A percentile compares a stretch with the other conserved stretches of the same genome.
Conservation (phyloP, 352 stramenopile genomes). For the Pythium aquatile region DNA sequence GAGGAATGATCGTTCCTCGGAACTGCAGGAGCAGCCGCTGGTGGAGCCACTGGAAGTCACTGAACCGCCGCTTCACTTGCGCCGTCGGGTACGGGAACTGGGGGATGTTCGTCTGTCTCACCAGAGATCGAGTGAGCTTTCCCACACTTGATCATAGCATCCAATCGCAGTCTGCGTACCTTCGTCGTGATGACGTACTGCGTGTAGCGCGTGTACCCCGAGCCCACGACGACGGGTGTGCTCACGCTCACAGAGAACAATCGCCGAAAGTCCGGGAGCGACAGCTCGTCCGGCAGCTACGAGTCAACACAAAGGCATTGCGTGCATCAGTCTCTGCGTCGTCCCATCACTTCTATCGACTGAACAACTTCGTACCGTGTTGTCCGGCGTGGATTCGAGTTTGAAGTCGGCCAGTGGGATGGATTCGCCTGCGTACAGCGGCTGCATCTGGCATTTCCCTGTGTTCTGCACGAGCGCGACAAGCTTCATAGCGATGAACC, state of each 20-base stretch:
- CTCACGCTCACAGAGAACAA: constrained; percentile 76
- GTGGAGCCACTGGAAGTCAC: constrained; percentile 90
- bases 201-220: constrained; percentile 82
- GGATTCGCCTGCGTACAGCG: constrained; percentile 68
- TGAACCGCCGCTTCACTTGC: constrained; percentile 87
- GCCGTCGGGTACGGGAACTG: constrained; percentile 63
- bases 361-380: constrained; percentile 35
- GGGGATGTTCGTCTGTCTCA: constrained; percentile 54
- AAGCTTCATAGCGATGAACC: constrained; percentile 90
- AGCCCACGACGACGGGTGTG: constrained; percentile 75
- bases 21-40: constrained; percentile 74
- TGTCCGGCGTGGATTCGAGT: constrained; percentile 75
- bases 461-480: constrained; percentile 84
- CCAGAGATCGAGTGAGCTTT: not conserved
- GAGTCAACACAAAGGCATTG: not conserved
- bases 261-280: constrained; percentile 41
- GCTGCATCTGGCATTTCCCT: constrained; percentile 82
- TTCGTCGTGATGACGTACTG: constrained; percentile 88
- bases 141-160: not conserved
- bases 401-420: constrained; percentile 79
- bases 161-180: constrained; percentile 30
- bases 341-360: not conserved
- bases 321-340: not conserved
- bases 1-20: constrained; percentile 87
- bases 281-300: constrained; percentile 53